phyloP scores from a whole-genome alignment of 116 monocot genomes.

The Trichopus zeylanicus region DNA sequence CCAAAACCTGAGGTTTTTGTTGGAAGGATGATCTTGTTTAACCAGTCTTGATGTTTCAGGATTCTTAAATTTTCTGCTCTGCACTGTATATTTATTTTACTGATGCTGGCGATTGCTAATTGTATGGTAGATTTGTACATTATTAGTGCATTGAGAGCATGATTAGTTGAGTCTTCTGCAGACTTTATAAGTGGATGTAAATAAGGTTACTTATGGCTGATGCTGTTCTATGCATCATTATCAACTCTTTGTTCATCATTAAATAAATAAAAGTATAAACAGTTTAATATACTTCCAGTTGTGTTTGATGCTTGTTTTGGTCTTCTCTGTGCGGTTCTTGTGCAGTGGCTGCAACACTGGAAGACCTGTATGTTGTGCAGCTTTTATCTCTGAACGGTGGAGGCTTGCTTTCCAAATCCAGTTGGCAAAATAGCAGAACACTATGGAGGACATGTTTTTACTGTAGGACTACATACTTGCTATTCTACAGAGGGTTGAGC shows the following conservation, averaged over 20 bases:
- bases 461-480: too few relatives aligned
- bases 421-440: too few relatives aligned
- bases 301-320: too few relatives aligned
- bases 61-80: neutral
- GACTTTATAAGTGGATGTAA: neutral
- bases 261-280: neutral
- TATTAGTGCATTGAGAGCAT: neutral
- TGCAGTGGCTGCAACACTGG: too few relatives aligned
- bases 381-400: too few relatives aligned
- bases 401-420: too few relatives aligned
- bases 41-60: neutral
- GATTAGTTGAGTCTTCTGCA: neutral
- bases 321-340: too few relatives aligned
- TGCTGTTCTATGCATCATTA: neutral
- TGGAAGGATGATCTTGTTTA: constrained; percentile 16
- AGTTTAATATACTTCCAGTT: too few relatives aligned
- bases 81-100: neutral
- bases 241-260: neutral
- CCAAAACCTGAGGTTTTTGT: constrained; percentile 31
- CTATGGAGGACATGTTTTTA: too few relatives aligned
- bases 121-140: neutral
- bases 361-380: too few relatives aligned
- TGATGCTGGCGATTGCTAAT: neutral
- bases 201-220: neutral
- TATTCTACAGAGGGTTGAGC: too few relatives aligned